A percentile compares a stretch with the other conserved stretches of the same genome.
Evolutionary conservation across 129 eudicot species (phyloP).

Genomic region (Lactuca sativa): DNA sequence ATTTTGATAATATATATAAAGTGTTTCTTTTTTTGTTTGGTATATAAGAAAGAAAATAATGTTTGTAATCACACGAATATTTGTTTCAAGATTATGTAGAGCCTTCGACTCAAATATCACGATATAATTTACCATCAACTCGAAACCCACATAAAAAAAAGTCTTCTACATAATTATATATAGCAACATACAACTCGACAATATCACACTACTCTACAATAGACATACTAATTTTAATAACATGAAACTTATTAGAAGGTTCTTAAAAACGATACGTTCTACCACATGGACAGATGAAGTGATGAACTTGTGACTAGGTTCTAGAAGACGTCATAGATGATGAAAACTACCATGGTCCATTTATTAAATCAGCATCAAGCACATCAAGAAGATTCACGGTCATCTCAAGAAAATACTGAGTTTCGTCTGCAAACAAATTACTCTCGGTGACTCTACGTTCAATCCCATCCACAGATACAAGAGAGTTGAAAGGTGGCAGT

Average conservation of each 20-base stretch:
- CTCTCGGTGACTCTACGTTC: background rate
- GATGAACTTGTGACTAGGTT: background rate
- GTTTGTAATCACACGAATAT: background rate
- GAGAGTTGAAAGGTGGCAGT: background rate
- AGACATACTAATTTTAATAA: background rate
- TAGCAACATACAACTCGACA: background rate
- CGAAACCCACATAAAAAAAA: background rate
- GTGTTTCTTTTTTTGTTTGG: too few relatives aligned
- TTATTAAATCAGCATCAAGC: conserved; percentile 1
- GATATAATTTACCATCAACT: background rate
- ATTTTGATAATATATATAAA: too few relatives aligned
- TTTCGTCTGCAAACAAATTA: background rate
- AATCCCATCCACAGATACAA: background rate
- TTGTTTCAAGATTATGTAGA: background rate
- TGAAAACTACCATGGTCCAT: background rate
- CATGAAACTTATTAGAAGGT: background rate
- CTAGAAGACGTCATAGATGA: background rate
- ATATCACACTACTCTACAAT: background rate
- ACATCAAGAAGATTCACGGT: conserved; percentile 7
- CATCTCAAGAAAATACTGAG: conserved; percentile 5
- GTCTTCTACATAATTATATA: background rate
- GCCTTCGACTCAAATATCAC: background rate
- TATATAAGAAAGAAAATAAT: too few relatives aligned
- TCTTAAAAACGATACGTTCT: background rate
- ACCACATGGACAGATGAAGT: background rate